Conservation (phyloP, 768 basidiomycete species). For the Pisolithus marmoratus region DNA sequence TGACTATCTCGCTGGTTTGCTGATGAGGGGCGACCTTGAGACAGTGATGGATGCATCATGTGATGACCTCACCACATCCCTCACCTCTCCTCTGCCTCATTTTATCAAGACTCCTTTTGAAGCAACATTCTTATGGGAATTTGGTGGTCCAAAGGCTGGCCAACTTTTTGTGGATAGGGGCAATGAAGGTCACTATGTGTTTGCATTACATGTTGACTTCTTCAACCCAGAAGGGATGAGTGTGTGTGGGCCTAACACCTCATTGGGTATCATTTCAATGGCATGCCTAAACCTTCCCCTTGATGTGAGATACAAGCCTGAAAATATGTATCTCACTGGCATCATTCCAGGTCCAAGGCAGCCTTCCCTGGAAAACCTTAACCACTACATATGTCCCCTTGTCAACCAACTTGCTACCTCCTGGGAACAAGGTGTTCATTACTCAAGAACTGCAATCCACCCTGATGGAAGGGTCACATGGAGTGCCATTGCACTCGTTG, state of each 20-base stretch:
- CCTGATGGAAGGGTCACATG: conserved; percentile 6
- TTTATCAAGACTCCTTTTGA: not conserved
- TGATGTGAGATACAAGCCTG: too few species aligned
- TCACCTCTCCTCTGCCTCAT: not conserved
- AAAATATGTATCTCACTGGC: too few species aligned
- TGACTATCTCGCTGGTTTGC: not conserved
- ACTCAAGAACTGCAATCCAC: conserved; percentile 8
- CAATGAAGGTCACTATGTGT: too few species aligned
- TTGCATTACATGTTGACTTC: too few species aligned
- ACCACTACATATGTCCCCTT: conserved; percentile 17
- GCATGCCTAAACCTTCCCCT: too few species aligned
- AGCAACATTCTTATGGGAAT: conserved; percentile 14
- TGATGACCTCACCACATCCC: not conserved
- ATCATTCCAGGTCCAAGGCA: conserved; percentile 17
- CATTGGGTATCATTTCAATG: too few species aligned
- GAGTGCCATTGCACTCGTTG: conserved; percentile 15
- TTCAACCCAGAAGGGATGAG: too few species aligned
- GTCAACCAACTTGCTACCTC: conserved; percentile 13
- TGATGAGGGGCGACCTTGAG: not conserved
- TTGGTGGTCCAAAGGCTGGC: not conserved
- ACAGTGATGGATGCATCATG: too few species aligned
- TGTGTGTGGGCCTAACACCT: too few species aligned
- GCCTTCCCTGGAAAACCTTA: conserved; percentile 12
- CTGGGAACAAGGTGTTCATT: conserved; percentile 12
- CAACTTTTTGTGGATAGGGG: conserved; percentile 1